Evolutionary conservation across 1,284 basidiomycete genomes (phyloP).

Genomic region (Mycena citricolor): DNA sequence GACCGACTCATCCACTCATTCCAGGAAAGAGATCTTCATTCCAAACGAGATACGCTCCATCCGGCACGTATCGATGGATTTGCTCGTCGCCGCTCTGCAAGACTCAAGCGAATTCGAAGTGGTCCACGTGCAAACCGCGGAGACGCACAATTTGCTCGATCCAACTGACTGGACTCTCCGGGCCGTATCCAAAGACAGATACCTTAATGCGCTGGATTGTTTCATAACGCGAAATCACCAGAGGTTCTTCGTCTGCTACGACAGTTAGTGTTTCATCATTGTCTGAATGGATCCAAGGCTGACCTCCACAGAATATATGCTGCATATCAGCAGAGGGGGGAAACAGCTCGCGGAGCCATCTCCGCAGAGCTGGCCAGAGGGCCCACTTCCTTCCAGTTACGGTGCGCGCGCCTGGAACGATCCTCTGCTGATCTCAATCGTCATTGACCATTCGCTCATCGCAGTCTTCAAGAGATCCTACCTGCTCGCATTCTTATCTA

Average conservation of each 20-base stretch:
- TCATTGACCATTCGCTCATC: not conserved
- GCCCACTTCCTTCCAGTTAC: conserved; percentile 4
- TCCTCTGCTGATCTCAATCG: not conserved
- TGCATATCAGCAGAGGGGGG: conserved; percentile 14
- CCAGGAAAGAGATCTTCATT: conserved; percentile 15
- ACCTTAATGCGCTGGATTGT: not conserved
- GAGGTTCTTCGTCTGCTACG: conserved; percentile 14
- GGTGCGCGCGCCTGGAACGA: not conserved
- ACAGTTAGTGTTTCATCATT: conserved; percentile 8
- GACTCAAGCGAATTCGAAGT: conserved; percentile 14
- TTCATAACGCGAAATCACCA: conserved; percentile 1
- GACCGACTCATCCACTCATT: too few relatives aligned
- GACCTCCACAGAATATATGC: not conserved
- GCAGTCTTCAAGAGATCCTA: conserved; percentile 13
- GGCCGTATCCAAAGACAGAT: not conserved
- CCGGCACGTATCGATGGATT: too few relatives aligned
- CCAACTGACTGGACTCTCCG: conserved; percentile 6
- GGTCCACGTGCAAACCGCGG: conserved; percentile 4
- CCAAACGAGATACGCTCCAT: conserved; percentile 6
- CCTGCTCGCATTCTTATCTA: conserved; percentile 10
- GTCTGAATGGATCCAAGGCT: not conserved
- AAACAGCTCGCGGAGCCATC: not conserved
- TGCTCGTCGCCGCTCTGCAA: conserved; percentile 9
- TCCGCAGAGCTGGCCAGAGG: conserved; percentile 9
- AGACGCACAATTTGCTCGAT: conserved; percentile 15